Percentiles rank a stretch among this genome's conserved stretches.
phyloP scores from a whole-genome alignment of 2,329 filamentous ascomycete species.

The Anisogramma anomala region DNA sequence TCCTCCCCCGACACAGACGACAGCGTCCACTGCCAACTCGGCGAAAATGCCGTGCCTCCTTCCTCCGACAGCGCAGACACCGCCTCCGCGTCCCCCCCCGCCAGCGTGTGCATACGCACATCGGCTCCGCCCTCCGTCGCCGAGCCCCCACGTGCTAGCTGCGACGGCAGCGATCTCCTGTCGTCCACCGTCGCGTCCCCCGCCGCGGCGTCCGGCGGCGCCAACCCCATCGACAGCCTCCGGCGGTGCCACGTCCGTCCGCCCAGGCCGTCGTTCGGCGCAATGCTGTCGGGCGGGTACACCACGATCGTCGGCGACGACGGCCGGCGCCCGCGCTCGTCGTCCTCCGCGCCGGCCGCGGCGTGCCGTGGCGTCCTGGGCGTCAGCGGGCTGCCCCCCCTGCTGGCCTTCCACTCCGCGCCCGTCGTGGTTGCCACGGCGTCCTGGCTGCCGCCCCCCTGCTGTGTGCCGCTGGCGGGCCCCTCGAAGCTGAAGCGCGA shows the following conservation, averaged over 20 bases:
- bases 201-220: not conserved
- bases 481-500: not conserved
- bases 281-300: constrained; percentile 3
- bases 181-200: not conserved
- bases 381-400: constrained; percentile 33
- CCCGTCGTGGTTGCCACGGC: constrained; percentile 3
- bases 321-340: no score
- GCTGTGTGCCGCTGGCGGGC: no score
- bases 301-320: constrained; percentile 4
- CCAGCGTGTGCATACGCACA: not conserved
- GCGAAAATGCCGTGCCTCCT: not conserved
- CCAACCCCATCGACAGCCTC: not conserved
- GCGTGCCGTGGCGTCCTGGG: constrained; percentile 56
- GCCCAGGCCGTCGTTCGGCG: constrained; percentile 5
- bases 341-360: constrained; percentile 50
- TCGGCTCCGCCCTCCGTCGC: not conserved
- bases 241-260: constrained; percentile 11
- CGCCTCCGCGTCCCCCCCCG: not conserved
- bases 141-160: not conserved
- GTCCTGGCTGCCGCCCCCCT: not conserved
- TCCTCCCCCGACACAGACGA: not conserved
- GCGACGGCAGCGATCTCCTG: not conserved
- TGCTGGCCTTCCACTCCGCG: constrained; percentile 1
- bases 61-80: not conserved
- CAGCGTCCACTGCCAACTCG: not conserved